Evolutionary conservation across 805 yeast genomes (phyloP), one percentile per base, ranked within the genome.

Genomic region (Tetrapisispora namnaoensis): DNA sequence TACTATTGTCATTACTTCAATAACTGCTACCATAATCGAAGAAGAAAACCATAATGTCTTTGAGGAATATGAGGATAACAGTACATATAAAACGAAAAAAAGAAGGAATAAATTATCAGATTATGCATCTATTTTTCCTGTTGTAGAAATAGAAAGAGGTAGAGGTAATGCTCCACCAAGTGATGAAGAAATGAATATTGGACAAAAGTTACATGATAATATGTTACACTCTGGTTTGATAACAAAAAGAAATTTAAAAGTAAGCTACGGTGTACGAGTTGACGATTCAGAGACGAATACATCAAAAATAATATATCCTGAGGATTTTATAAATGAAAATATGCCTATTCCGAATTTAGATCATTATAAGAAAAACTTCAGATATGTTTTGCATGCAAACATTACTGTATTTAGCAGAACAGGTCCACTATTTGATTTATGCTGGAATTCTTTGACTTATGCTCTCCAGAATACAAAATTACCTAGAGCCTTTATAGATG

Each of bases 351-450:
- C 14, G 4, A 24, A 18, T 35, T 17, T 30, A 17, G 20, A 27
- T 30, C 44, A 37, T 3, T 21, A 74, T n/a, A 68, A 69, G 50
- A 69, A 77, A 54, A 65, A 66, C 24, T 78, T 77, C 69, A 68
- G 75, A 45, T 72, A 74, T 63, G 85, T 83, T 4, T 65, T 90
- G 30, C 79, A 80, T 59, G 89, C 91, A 5, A 79, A 80, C 56
- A 71, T 88, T 38, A 80, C 82, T 55, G 88, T 89, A 0, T 81
- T 86, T 55, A 81, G 91, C 45, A 76, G 93, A 50, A 74, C 87
- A 1, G 95, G 95, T 0, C 95, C 96, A 2, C 68, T 85, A 32
- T 82, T 80, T 58, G 96, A 89, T 58, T 65, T 83, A 16, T 82
- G 86, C 44, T 83, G 89, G 79, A 77, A 75, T 21, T 77, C 90